Conservation (phyloP, 2,329 filamentous ascomycete species). For the Penicillium hordei region DNA sequence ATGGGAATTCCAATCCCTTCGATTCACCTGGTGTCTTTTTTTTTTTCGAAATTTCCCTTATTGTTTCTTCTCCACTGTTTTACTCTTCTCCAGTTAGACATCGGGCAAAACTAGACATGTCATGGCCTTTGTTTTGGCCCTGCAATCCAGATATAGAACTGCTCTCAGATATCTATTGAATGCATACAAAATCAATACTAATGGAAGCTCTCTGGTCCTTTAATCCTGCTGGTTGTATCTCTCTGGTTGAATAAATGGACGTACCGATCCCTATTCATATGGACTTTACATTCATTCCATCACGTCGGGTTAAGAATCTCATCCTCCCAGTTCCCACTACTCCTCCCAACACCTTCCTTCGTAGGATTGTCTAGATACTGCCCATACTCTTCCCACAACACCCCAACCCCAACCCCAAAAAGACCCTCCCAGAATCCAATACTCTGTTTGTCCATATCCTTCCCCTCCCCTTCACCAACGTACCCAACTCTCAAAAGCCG, state of each 20-base stretch:
- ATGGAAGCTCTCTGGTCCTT: neutral
- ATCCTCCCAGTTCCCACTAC: conserved; percentile 28
- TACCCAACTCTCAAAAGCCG: conserved; percentile 39
- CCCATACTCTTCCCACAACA: conserved; percentile 75
- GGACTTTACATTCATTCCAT: neutral
- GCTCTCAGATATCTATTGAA: conserved; percentile 15
- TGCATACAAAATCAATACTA: conserved; percentile 24
- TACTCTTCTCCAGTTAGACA: conserved; percentile 20
- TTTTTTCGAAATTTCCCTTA: conserved; percentile 20
- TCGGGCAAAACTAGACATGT: conserved; percentile 15
- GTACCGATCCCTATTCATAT: neutral
- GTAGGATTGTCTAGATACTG: conserved; percentile 44
- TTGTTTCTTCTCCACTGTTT: conserved; percentile 7
- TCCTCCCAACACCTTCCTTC: neutral
- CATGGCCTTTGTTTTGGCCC: conserved; percentile 7
- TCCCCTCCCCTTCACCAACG: conserved; percentile 23
- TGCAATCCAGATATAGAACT: conserved; percentile 20
- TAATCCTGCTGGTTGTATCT: neutral
- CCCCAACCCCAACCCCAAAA: conserved; percentile 63
- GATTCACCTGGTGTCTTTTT: conserved; percentile 36
- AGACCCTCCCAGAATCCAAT: conserved; percentile 46
- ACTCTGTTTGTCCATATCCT: neutral
- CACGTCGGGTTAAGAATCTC: conserved; percentile 26
- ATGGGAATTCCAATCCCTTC: conserved; percentile 37
- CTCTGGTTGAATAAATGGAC: neutral